phyloP scores from a whole-genome alignment of 148 eudicot species.

The Rhododendron kiyosumense region DNA sequence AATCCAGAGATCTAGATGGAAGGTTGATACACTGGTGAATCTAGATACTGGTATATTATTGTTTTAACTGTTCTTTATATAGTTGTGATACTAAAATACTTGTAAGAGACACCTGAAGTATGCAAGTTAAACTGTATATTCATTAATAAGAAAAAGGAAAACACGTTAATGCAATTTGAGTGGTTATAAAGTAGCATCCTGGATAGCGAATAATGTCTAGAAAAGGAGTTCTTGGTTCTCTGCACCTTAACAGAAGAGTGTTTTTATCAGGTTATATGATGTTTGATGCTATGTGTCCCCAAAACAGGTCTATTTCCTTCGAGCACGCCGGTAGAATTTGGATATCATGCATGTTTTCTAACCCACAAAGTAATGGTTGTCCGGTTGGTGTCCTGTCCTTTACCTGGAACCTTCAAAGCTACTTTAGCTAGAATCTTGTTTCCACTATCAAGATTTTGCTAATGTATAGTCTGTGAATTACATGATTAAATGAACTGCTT shows the following conservation, averaged over 20 bases:
- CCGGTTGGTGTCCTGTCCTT: background rate
- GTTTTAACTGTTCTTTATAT: background rate
- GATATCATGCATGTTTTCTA: background rate
- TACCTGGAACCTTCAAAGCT: background rate
- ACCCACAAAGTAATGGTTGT: background rate
- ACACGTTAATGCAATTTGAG: background rate
- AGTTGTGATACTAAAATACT: background rate
- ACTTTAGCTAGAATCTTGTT: background rate
- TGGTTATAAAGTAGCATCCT: background rate
- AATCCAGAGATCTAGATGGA: background rate
- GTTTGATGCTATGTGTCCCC: background rate
- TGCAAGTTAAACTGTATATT: background rate
- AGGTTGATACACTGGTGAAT: background rate
- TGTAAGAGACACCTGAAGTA: background rate
- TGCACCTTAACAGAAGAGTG: background rate
- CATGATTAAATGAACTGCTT: background rate
- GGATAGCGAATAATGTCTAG: background rate
- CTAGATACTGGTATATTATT: background rate
- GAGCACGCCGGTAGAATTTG: background rate
- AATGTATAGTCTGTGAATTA: background rate
- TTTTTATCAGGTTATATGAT: background rate
- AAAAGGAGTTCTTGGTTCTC: background rate
- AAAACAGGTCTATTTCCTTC: background rate
- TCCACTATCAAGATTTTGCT: background rate
- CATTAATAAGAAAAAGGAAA: background rate